Conservation (phyloP, 2,329 filamentous ascomycete species). For the Harringtonia aguacate region DNA sequence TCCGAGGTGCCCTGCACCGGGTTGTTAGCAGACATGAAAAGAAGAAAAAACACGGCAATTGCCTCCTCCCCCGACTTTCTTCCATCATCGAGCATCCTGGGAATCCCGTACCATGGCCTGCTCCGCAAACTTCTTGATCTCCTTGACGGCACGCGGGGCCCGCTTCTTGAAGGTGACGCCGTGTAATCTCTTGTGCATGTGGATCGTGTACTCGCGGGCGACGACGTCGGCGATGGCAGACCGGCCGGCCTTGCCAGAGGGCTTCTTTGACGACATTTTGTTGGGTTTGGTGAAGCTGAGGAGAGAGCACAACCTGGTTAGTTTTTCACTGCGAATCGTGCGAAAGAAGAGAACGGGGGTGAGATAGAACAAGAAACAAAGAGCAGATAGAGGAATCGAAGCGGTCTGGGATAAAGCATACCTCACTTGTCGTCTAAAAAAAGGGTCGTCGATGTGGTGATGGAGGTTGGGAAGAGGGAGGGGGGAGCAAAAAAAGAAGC, state of each 20-base stretch:
- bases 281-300: neutral
- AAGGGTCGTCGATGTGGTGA: conserved; percentile 9
- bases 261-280: conserved; percentile 60
- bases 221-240: conserved; percentile 99
- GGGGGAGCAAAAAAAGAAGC: conserved; percentile 5
- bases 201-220: conserved; percentile 99
- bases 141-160: conserved; percentile 96
- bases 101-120: conserved; percentile 79
- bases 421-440: conserved; percentile 9
- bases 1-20: conserved; percentile 73
- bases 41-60: neutral
- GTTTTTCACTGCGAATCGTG: neutral
- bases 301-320: conserved; percentile 1
- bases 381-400: no score
- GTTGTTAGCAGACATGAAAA: no score
- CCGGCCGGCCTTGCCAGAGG: conserved; percentile 59
- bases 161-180: conserved; percentile 99
- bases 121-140: conserved; percentile 91
- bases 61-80: no score
- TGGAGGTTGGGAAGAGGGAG: conserved; percentile 4
- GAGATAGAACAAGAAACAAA: neutral
- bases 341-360: neutral
- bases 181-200: conserved; percentile 98
- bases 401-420: neutral
- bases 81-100: no score